A percentile compares a stretch with the other conserved stretches of the same genome.
These are phyloP conservation scores for Strigomonas oncopelti DNA, from an alignment of 208 protist genomes.

Conservation along the genomic window DNA sequence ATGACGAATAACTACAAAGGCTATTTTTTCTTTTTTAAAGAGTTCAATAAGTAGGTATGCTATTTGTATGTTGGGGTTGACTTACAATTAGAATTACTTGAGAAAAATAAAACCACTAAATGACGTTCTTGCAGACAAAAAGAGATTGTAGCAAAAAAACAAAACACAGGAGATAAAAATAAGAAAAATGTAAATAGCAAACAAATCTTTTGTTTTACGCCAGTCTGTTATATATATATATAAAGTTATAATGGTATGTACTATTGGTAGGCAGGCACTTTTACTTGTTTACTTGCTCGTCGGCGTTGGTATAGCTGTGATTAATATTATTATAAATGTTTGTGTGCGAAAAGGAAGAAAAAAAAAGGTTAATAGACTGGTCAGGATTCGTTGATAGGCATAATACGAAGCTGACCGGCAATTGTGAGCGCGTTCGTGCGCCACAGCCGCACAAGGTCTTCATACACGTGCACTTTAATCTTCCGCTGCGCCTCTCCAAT, in stretches of 20 bases:
- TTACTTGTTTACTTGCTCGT: too few relatives aligned
- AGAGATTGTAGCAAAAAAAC: conserved; percentile 7
- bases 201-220: too few relatives aligned
- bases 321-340: too few relatives aligned
- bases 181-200: neutral
- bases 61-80: too few relatives aligned
- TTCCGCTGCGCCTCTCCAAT: conserved; percentile 17
- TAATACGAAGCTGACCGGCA: conserved; percentile 67
- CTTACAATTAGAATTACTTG: too few relatives aligned
- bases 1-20: too few relatives aligned
- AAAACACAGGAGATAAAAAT: conserved; percentile 3
- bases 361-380: too few relatives aligned
- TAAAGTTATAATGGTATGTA: neutral
- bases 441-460: conserved; percentile 67
- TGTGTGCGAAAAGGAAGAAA: too few relatives aligned
- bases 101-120: conserved; percentile 7
- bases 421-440: conserved; percentile 55
- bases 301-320: too few relatives aligned
- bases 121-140: neutral
- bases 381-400: conserved; percentile 25
- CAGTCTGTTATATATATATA: conserved; percentile 6
- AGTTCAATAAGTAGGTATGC: too few relatives aligned
- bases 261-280: neutral
- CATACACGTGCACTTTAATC: conserved; percentile 52
- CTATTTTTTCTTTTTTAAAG: too few relatives aligned